Conservation (phyloP, 2,329 filamentous ascomycete species). For the Trichophyton rubrum region DNA sequence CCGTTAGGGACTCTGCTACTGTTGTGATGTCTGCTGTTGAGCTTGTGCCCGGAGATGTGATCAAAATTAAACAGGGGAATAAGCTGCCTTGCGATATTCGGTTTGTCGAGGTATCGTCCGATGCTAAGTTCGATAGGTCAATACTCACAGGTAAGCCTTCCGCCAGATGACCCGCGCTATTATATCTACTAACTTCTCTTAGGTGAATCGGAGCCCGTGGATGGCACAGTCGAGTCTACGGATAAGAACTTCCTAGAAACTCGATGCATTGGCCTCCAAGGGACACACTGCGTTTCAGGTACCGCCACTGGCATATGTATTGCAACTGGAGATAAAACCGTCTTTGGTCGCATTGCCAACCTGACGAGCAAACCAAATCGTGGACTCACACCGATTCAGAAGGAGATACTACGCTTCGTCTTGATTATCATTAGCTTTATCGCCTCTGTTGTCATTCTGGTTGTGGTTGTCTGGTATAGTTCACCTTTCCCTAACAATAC, state of each 20-base stretch:
- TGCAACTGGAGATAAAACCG: slow-evolving; percentile 57
- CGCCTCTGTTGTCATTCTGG: slow-evolving; percentile 44
- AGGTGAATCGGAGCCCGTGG: slow-evolving; percentile 55
- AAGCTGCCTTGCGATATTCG: slow-evolving; percentile 63
- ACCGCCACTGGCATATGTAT: slow-evolving; percentile 56
- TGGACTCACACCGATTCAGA: slow-evolving; percentile 57
- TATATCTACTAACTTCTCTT: neutral
- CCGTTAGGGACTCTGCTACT: slow-evolving; percentile 48
- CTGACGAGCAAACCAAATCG: slow-evolving; percentile 57
- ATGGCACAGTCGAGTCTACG: slow-evolving; percentile 51
- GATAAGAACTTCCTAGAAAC: slow-evolving; percentile 68
- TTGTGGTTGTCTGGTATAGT: slow-evolving; percentile 49
- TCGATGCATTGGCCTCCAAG: slow-evolving; percentile 61
- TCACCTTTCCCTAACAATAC: neutral
- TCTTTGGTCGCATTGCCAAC: slow-evolving; percentile 64
- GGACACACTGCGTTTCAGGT: slow-evolving; percentile 65
- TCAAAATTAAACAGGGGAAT: slow-evolving; percentile 57
- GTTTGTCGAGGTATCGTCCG: slow-evolving; percentile 54
- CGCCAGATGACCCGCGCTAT: neutral
- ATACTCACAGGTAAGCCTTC: slow-evolving; percentile 50
- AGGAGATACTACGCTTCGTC: slow-evolving; percentile 62
- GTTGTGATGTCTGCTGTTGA: slow-evolving; percentile 42
- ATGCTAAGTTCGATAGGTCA: slow-evolving; percentile 60
- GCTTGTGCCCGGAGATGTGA: slow-evolving; percentile 59
- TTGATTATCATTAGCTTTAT: slow-evolving; percentile 56